Base-by-base conservation (phyloP, 495 filamentous ascomycete genomes). In the Hypoxylon lenormandii region DNA sequence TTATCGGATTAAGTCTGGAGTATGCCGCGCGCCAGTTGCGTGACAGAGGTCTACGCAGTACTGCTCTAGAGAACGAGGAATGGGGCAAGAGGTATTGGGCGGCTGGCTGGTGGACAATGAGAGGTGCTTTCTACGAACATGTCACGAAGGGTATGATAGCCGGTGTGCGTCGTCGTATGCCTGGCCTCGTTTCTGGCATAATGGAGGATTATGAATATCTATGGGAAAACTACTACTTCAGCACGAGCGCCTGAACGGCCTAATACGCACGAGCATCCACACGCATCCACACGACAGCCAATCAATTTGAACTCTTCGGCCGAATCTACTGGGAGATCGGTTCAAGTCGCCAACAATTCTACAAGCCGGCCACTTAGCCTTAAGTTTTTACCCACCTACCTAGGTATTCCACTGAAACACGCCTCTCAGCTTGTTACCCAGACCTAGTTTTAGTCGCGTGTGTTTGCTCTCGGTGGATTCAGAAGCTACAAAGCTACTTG, bases 171-270 rank as follows among this genome's bases (percentile, higher is more conserved):
- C 84, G 85, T 43, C 89, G 90, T 47, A 80, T 97, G 74, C 84
- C 96, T 52, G 89, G 90, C 69, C 80, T 98, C 69, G 81, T 97
- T 13, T 88, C 86, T 0, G 93, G 89, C 53, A 85, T 98, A 19
- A 72, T 98, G 57, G 94, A 96, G 76, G 96, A 98, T 74, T 98
- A 98, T 72, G 92, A 96, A 75, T 97, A 95, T 74, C 82, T 98
- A 13, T 98, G 95, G 95, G 94, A 97, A 80, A 91, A 96, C 53
- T 98, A 96, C 74, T 94, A 98, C 78, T 98, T 98, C 77, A 84
- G 82, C 71, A 84, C 82, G 10, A 81, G 78, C 37, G 66, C 77
- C 13, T 84, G 61, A 80, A 21, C 12, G 46, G 18, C 8, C 11
- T 48, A 28, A 28, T 8, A 33, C 2, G 30, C 30, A 33, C 30